Conservation (phyloP, 345 rosid genomes). For the Mallotus nudiflorus region DNA sequence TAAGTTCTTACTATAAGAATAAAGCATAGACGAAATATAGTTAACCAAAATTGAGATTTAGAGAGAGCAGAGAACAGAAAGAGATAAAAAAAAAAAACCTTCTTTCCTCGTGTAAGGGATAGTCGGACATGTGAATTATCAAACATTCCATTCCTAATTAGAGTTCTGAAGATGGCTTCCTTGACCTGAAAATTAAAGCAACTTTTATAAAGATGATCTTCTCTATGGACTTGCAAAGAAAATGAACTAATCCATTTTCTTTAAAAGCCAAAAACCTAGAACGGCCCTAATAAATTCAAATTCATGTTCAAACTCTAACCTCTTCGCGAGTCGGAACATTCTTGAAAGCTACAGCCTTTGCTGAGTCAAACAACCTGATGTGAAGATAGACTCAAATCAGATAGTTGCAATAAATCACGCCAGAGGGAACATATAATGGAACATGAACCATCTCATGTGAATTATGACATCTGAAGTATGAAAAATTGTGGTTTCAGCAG, state of each 20-base stretch:
- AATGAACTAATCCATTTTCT: not conserved
- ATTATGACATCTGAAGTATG: not conserved
- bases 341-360: conserved; percentile 79
- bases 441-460: not conserved
- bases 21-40: not conserved
- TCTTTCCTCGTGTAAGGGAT: conserved; percentile 84
- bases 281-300: conserved; percentile 1
- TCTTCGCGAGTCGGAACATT: conserved; percentile 77
- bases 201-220: conserved; percentile 9
- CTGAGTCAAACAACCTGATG: conserved; percentile 77
- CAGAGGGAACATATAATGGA: not conserved
- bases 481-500: not conserved
- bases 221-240: not conserved
- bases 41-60: not conserved
- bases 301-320: conserved; percentile 38
- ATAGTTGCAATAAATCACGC: not conserved
- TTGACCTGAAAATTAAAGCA: conserved; percentile 49
- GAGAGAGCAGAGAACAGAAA: not conserved
- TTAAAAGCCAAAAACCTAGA: conserved; percentile 2
- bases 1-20: not conserved
- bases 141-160: conserved; percentile 80
- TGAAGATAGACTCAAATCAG: conserved; percentile 16
- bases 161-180: conserved; percentile 80
- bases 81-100: conserved; percentile 43
- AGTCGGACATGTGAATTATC: conserved; percentile 81